phyloP scores from a whole-genome alignment of 129 eudicot species.

The Glebionis coronaria region DNA sequence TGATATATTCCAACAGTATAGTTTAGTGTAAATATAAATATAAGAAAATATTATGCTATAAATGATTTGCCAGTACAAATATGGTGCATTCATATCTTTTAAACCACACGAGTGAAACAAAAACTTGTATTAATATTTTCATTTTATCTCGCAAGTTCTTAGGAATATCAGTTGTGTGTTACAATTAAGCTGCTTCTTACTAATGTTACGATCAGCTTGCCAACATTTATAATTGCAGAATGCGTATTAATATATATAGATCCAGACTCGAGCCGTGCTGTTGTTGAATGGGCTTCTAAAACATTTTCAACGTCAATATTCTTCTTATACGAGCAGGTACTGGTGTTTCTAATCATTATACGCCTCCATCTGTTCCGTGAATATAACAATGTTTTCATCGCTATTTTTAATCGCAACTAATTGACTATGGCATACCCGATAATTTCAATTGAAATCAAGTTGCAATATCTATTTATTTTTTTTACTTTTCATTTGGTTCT shows the following conservation, averaged over 20 bases:
- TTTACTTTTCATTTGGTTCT: neutral
- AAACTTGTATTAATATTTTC: neutral
- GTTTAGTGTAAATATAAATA: no score
- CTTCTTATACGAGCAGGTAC: slow-evolving; percentile 98
- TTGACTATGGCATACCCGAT: no score
- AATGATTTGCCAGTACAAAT: no score
- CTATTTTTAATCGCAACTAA: no score
- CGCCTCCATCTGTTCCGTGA: neutral
- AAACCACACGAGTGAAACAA: no score
- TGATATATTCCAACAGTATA: no score
- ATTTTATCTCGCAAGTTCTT: neutral
- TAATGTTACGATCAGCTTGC: slow-evolving; percentile 92
- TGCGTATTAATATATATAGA: slow-evolving; percentile 94
- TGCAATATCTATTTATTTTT: slow-evolving; percentile 6
- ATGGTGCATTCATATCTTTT: no score
- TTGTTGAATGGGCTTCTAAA: slow-evolving; percentile 92
- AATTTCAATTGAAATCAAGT: slow-evolving; percentile 7
- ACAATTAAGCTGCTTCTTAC: slow-evolving; percentile 41
- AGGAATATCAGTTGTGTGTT: neutral
- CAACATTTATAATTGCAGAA: slow-evolving; percentile 99
- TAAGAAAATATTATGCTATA: no score
- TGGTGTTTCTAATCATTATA: slow-evolving; percentile 12
- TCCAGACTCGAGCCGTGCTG: slow-evolving; percentile 81
- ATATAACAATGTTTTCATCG: neutral
- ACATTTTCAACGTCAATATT: slow-evolving; percentile 77